Conservation (phyloP, 805 yeast genomes). For the Zygotorulaspora sp. region DNA sequence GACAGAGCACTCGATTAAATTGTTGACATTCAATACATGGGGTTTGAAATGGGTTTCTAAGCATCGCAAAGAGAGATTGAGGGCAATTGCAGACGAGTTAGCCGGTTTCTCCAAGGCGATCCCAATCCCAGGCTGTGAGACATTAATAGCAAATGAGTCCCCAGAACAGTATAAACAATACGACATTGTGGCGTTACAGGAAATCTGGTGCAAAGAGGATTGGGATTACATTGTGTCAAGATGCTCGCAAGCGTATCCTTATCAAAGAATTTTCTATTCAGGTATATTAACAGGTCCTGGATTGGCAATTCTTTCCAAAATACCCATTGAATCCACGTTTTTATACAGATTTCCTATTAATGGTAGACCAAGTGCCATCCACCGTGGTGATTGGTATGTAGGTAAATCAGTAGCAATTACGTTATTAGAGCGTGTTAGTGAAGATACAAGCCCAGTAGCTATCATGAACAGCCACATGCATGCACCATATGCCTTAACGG, state of each 20-base stretch:
- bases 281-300: slow-evolving; percentile 96
- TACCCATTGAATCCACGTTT: slow-evolving; percentile 77
- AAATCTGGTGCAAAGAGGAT: slow-evolving; percentile 84
- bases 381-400: slow-evolving; percentile 95
- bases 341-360: slow-evolving; percentile 84
- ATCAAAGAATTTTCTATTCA: slow-evolving; percentile 63
- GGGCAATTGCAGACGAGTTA: slow-evolving; percentile 67
- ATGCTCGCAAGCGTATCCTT: slow-evolving; percentile 51
- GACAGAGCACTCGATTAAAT: slow-evolving; percentile 33
- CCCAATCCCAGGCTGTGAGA: slow-evolving; percentile 21
- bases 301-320: slow-evolving; percentile 72
- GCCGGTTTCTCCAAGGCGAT: slow-evolving; percentile 31
- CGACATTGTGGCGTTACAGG: slow-evolving; percentile 91
- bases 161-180: slow-evolving; percentile 35
- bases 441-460: slow-evolving; percentile 57
- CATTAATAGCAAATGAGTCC: slow-evolving; percentile 1
- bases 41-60: slow-evolving; percentile 86
- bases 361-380: slow-evolving; percentile 90
- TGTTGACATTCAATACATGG: slow-evolving; percentile 79
- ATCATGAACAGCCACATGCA: slow-evolving; percentile 92
- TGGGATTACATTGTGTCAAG: slow-evolving; percentile 57
- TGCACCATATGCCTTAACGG: slow-evolving; percentile 81
- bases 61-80: slow-evolving; percentile 55
- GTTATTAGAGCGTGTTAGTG: slow-evolving; percentile 48
- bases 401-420: slow-evolving; percentile 87